phyloP scores from a whole-genome alignment of 345 rosid genomes.

The Erysimum cheiranthoides region DNA sequence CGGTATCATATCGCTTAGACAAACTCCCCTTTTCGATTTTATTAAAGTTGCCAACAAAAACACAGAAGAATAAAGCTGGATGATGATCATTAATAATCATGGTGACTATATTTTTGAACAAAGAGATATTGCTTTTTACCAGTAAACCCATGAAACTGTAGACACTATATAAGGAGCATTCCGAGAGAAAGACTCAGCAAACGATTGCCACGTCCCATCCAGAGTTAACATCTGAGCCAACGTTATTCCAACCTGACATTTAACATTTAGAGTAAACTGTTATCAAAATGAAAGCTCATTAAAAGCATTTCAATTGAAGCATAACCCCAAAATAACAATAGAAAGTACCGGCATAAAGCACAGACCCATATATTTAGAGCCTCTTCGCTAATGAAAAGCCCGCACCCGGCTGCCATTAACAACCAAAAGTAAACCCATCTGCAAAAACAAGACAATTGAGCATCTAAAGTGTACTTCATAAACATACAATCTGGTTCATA shows the following conservation, averaged over 20 bases:
- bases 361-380: constrained; percentile 96
- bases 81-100: neutral
- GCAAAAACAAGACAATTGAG: constrained; percentile 28
- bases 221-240: constrained; percentile 71
- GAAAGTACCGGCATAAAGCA: constrained; percentile 67
- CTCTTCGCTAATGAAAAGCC: constrained; percentile 89
- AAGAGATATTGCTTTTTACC: constrained; percentile 56
- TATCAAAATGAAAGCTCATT: constrained; percentile 16
- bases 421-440: constrained; percentile 96
- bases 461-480: neutral
- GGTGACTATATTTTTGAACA: neutral
- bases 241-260: constrained; percentile 74
- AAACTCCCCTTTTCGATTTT: constrained; percentile 74
- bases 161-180: constrained; percentile 68
- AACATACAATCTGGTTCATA: neutral
- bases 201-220: constrained; percentile 84
- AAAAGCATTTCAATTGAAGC: neutral
- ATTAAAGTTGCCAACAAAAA: constrained; percentile 25
- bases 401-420: constrained; percentile 93
- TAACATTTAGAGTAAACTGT: constrained; percentile 1
- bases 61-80: constrained; percentile 19
- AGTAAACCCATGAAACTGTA: constrained; percentile 84
- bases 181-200: constrained; percentile 69
- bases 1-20: constrained; percentile 94
- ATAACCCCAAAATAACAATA: neutral